Percentiles rank a stretch among this genome's conserved stretches.
Conservation (phyloP, 148 eudicot genomes). For the Pouteria glomerata region DNA sequence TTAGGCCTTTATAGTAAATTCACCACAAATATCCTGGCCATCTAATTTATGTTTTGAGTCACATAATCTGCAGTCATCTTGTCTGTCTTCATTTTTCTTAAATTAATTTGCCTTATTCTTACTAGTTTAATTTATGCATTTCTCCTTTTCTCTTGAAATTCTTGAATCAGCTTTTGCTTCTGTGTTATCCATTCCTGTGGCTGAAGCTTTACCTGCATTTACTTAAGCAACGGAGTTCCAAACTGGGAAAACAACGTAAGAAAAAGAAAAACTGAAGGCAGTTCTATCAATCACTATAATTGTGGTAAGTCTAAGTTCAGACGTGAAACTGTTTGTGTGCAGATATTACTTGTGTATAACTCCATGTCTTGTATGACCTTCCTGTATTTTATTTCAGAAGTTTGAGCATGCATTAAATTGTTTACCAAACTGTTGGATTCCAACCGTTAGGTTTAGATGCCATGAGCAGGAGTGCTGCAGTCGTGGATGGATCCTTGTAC, state of each 20-base stretch:
- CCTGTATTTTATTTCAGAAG: not conserved
- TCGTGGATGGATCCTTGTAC: no score
- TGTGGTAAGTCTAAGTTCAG: not conserved
- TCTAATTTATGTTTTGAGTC: not conserved
- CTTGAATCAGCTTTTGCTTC: slow-evolving; percentile 52
- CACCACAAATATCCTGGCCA: not conserved
- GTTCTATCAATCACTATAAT: not conserved
- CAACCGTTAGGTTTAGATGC: not conserved
- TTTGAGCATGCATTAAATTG: not conserved
- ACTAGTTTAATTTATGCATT: not conserved
- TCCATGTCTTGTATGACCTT: not conserved
- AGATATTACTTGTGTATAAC: not conserved
- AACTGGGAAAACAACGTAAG: slow-evolving; percentile 44
- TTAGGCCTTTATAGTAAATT: no score
- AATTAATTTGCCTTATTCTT: not conserved
- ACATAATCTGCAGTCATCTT: not conserved
- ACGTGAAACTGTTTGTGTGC: not conserved
- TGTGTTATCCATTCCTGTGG: slow-evolving; percentile 72
- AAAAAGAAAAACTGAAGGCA: slow-evolving; percentile 48
- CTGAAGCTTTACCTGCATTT: slow-evolving; percentile 75
- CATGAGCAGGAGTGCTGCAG: no score
- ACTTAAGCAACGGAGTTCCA: slow-evolving; percentile 67
- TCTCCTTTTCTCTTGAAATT: not conserved
- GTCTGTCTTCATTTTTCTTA: not conserved
- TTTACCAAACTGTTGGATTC: not conserved